Conservation (phyloP, 1,139 yeast genomes). For the Candida tropicalis region DNA sequence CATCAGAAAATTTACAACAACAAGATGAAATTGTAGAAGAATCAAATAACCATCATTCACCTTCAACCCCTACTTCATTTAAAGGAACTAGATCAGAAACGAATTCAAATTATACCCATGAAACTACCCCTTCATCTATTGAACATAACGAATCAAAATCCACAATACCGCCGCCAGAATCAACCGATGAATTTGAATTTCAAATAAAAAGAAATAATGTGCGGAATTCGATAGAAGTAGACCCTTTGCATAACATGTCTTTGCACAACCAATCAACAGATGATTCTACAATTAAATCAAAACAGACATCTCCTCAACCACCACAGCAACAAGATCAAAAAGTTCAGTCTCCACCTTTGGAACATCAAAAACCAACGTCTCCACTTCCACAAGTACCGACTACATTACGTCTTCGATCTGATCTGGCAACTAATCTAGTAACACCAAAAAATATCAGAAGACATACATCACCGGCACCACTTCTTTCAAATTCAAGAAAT, state of each 20-base stretch:
- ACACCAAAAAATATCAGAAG: slow-evolving; percentile 19
- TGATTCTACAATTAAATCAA: slow-evolving; percentile 11
- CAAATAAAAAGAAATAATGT: slow-evolving; percentile 1
- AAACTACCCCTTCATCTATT: slow-evolving; percentile 38
- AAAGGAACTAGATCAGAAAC: slow-evolving; percentile 22
- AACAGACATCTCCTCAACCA: background rate
- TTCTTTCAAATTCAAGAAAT: slow-evolving; percentile 1
- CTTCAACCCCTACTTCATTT: slow-evolving; percentile 38
- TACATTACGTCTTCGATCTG: background rate
- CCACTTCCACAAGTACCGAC: slow-evolving; percentile 1
- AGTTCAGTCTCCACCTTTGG: no score
- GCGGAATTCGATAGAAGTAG: slow-evolving; percentile 13
- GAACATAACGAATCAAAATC: slow-evolving; percentile 17
- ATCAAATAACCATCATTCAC: slow-evolving; percentile 13
- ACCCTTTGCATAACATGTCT: slow-evolving; percentile 10
- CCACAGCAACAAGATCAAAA: no score
- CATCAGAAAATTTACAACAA: slow-evolving; percentile 13
- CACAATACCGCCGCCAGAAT: slow-evolving; percentile 5
- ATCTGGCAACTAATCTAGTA: slow-evolving; percentile 2
- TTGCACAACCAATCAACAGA: slow-evolving; percentile 4
- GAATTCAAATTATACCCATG: slow-evolving; percentile 28
- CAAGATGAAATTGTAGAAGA: slow-evolving; percentile 6
- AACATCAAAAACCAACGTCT: background rate
- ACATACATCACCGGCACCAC: slow-evolving; percentile 26
- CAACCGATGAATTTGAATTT: slow-evolving; percentile 7